Percentiles rank a stretch among this genome's conserved stretches.
Evolutionary conservation across 345 rosid species (phyloP).

Genomic region (Eucalyptus brandiana): DNA sequence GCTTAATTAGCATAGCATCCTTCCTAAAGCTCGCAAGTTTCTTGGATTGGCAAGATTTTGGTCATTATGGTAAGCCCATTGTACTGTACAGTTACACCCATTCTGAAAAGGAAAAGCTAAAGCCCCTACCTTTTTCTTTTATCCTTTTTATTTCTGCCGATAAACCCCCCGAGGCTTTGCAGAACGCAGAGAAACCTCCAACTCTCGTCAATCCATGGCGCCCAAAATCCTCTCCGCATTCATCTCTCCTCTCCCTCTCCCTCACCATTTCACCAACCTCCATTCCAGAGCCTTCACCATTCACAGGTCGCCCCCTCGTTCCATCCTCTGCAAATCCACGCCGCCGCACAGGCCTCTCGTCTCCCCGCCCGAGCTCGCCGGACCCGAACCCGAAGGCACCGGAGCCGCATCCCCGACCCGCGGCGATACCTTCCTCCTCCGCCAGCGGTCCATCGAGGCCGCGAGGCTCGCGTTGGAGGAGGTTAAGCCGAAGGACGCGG

Average conservation of each 20-base stretch:
- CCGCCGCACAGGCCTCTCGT: slow-evolving; percentile 6
- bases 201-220: neutral
- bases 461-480: slow-evolving; percentile 35
- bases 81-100: neutral
- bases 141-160: neutral
- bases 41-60: neutral
- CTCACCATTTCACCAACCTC: slow-evolving; percentile 10
- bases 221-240: slow-evolving; percentile 41
- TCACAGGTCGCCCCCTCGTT: slow-evolving; percentile 1
- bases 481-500: slow-evolving; percentile 23
- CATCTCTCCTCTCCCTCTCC: slow-evolving; percentile 16
- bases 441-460: slow-evolving; percentile 44
- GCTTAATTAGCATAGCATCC: neutral
- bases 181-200: neutral
- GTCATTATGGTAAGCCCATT: neutral
- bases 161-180: neutral
- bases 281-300: slow-evolving; percentile 13
- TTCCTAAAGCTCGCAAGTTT: neutral
- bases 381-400: slow-evolving; percentile 29
- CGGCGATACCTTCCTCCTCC: slow-evolving; percentile 63
- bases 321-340: slow-evolving; percentile 25
- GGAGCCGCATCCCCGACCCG: slow-evolving; percentile 75
- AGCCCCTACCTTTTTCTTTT: neutral
- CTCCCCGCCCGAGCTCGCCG: neutral
- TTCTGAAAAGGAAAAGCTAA: neutral